Evolutionary conservation across 495 filamentous ascomycete genomes (phyloP).

Genomic region (Chaetomium fimeti): DNA sequence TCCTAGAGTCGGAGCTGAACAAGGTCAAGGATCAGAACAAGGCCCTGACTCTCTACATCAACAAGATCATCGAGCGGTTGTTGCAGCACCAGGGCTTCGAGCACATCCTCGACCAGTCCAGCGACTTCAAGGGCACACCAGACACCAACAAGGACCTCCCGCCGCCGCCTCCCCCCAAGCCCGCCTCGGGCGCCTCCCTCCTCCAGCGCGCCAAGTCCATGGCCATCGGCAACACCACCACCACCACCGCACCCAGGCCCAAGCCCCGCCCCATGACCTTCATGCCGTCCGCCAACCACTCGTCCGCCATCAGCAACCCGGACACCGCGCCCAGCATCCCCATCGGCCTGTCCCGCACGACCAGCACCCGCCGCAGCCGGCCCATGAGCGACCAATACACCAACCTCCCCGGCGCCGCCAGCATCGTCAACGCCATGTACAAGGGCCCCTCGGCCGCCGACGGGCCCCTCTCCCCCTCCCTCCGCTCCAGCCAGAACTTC

Average conservation of each 20-base stretch:
- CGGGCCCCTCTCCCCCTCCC: constrained; percentile 56
- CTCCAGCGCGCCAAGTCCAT: constrained; percentile 82
- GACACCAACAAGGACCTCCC: constrained; percentile 83
- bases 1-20: constrained; percentile 76
- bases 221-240: constrained; percentile 40
- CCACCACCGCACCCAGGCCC: constrained; percentile 37
- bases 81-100: constrained; percentile 94
- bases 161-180: constrained; percentile 65
- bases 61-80: constrained; percentile 93
- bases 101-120: constrained; percentile 77
- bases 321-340: constrained; percentile 83
- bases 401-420: constrained; percentile 61
- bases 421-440: constrained; percentile 82
- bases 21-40: constrained; percentile 92
- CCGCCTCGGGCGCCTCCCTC: constrained; percentile 55
- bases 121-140: constrained; percentile 50
- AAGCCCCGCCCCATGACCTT: constrained; percentile 62
- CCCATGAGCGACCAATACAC: constrained; percentile 71
- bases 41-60: constrained; percentile 93
- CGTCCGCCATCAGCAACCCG: constrained; percentile 58
- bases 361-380: constrained; percentile 57
- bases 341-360: constrained; percentile 60
- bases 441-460: constrained; percentile 51
- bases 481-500: constrained; percentile 48
- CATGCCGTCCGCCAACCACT: constrained; percentile 48